Evolutionary conservation across 768 basidiomycete genomes (phyloP).

Genomic region (Lentinula sp.): DNA sequence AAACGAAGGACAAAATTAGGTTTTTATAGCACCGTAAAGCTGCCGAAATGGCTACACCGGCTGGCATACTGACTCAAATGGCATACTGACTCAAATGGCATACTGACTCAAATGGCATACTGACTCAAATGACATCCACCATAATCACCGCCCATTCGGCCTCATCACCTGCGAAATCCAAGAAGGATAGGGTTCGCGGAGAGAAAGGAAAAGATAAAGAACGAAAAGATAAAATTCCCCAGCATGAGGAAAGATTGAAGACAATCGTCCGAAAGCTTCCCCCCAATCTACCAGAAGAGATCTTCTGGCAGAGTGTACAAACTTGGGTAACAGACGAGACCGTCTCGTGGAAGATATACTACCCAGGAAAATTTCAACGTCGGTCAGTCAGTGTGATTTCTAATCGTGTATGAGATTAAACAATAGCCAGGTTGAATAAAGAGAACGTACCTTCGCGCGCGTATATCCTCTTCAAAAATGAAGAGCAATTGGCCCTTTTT

Average conservation of each 20-base stretch:
- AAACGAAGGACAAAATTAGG: background rate
- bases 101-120: background rate
- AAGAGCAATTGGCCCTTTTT: constrained; percentile 67
- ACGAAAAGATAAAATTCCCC: constrained; percentile 23
- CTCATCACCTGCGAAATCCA: constrained; percentile 23
- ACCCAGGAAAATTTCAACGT: constrained; percentile 64
- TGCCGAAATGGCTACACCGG: background rate
- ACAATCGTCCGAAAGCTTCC: constrained; percentile 84
- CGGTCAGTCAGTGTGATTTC: constrained; percentile 37
- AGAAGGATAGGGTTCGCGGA: constrained; percentile 30
- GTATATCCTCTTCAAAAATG: constrained; percentile 83
- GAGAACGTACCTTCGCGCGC: constrained; percentile 85
- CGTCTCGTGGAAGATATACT: constrained; percentile 58
- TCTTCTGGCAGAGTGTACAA: constrained; percentile 92
- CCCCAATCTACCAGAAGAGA: constrained; percentile 83
- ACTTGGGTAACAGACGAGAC: constrained; percentile 79
- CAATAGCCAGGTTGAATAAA: constrained; percentile 57
- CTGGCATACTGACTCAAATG: background rate
- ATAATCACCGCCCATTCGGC: constrained; percentile 15
- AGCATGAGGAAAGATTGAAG: constrained; percentile 61
- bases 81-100: background rate
- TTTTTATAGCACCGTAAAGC: background rate
- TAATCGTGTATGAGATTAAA: background rate
- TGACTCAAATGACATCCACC: background rate
- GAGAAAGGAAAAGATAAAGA: constrained; percentile 21